Evolutionary conservation across 2,329 filamentous ascomycete genomes (phyloP), one percentile per base, ranked within the genome.

Genomic region (Onygenales sp.): DNA sequence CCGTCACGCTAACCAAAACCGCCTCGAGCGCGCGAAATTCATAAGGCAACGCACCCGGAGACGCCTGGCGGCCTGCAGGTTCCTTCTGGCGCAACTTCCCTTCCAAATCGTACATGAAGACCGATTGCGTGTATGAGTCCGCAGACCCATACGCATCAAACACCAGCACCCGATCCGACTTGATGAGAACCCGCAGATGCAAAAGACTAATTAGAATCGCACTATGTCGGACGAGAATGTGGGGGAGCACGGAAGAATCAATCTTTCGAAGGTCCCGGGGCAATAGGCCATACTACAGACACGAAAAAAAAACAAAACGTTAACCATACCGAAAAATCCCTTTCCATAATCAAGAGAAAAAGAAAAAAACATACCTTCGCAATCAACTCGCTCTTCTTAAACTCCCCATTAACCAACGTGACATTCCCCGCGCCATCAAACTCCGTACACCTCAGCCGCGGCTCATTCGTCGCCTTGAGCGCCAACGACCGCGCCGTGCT

Each of bases 51-150:
- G 82, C 80, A 38, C 78, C 80, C 5, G 65, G 61, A 4, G 63
- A 66, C 13, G 81, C 78, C 38, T 74, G 72, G n/a, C 75, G 71
- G 0, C 78, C 75, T 2, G 52, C 44, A 43, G 55, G 52, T 10
- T 60, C 78, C 68, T 90, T 92, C 65, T 95, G 89, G 58, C 89
- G 85, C 44, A 98, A 76, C 67, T 95, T 95, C 10, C 89, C 89
- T 69, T 97, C 90, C 17, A 98, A 75, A 65, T 97, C 93, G 71
- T 97, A 96, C 83, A 98, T 95, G 73, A 98, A 98, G 11, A 93
- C 83, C 3, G 90, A 95, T 69, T 97, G 93, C 35, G 92, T 90
- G 64, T 96, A 95, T 0, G 90, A 94, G 61, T 94, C 89, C 55
- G 89, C 91, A 42, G 89, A 93, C 33, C 93, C 93, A 70, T 95